phyloP scores from a whole-genome alignment of 345 rosid genomes.

The Geranium brycei region DNA sequence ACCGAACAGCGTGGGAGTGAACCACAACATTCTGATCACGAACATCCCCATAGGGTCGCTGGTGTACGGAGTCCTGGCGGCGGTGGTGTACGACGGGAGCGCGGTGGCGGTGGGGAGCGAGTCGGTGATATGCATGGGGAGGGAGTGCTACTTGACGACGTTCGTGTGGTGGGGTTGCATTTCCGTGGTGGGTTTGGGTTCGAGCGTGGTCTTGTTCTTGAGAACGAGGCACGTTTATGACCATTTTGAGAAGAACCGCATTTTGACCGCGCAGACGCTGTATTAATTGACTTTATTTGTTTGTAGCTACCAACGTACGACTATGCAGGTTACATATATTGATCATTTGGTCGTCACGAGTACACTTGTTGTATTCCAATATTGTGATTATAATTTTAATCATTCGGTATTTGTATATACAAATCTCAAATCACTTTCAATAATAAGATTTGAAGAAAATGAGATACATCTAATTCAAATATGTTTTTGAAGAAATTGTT shows the following conservation, averaged over 20 bases:
- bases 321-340: too few relatives aligned
- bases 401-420: too few relatives aligned
- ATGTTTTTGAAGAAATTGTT: too few relatives aligned
- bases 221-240: conserved; percentile 74
- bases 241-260: conserved; percentile 47
- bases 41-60: conserved; percentile 85
- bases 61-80: conserved; percentile 77
- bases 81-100: conserved; percentile 60
- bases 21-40: conserved; percentile 88
- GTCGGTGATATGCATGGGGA: conserved; percentile 62
- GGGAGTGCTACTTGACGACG: conserved; percentile 59
- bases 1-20: conserved; percentile 78
- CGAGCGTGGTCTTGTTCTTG: conserved; percentile 47
- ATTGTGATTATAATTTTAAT: too few relatives aligned
- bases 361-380: too few relatives aligned
- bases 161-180: conserved; percentile 78
- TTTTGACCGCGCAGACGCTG: not conserved
- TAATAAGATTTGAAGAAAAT: too few relatives aligned
- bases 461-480: too few relatives aligned
- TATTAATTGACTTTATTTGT: not conserved
- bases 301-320: too few relatives aligned
- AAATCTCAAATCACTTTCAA: too few relatives aligned
- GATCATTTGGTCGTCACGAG: too few relatives aligned
- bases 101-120: conserved; percentile 17
- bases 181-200: conserved; percentile 48